These are phyloP conservation scores for Chaetomium sp. DNA, from an alignment of 2,329 filamentous ascomycete species.

Conservation along the genomic window DNA sequence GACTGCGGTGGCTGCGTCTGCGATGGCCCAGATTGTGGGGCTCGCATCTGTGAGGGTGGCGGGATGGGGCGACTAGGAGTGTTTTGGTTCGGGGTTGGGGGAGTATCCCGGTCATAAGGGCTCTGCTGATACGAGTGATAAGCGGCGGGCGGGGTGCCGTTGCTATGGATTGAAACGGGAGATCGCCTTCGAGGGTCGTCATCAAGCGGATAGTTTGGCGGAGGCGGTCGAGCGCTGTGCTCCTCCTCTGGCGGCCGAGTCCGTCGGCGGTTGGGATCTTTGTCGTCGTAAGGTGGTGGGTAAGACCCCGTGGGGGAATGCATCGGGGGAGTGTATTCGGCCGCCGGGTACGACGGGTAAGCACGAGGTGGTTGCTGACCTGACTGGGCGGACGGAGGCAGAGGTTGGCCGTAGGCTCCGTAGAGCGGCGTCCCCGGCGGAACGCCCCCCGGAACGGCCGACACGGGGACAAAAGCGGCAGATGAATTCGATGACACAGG, in stretches of 20 bases:
- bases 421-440: slow-evolving; percentile 59
- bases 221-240: slow-evolving; percentile 47
- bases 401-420: slow-evolving; percentile 60
- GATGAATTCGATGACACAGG: slow-evolving; percentile 59
- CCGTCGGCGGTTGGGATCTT: slow-evolving; percentile 42
- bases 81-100: slow-evolving; percentile 45
- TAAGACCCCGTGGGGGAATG: slow-evolving; percentile 44
- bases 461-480: slow-evolving; percentile 61
- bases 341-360: slow-evolving; percentile 31
- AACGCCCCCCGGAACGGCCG: slow-evolving; percentile 59
- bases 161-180: slow-evolving; percentile 52
- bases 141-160: slow-evolving; percentile 52
- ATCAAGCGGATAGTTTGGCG: slow-evolving; percentile 50
- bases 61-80: slow-evolving; percentile 38
- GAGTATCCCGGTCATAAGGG: slow-evolving; percentile 42
- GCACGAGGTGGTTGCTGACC: slow-evolving; percentile 28
- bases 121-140: slow-evolving; percentile 39
- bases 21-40: background rate
- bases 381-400: slow-evolving; percentile 39
- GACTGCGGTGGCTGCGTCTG: slow-evolving; percentile 14
- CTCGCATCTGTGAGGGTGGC: slow-evolving; percentile 37
- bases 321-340: slow-evolving; percentile 36
- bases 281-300: slow-evolving; percentile 44
- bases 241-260: slow-evolving; percentile 46
- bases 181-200: slow-evolving; percentile 55